Evolutionary conservation across 2,329 filamentous ascomycete species (phyloP).

Genomic region (Tolypocladium amazonense): DNA sequence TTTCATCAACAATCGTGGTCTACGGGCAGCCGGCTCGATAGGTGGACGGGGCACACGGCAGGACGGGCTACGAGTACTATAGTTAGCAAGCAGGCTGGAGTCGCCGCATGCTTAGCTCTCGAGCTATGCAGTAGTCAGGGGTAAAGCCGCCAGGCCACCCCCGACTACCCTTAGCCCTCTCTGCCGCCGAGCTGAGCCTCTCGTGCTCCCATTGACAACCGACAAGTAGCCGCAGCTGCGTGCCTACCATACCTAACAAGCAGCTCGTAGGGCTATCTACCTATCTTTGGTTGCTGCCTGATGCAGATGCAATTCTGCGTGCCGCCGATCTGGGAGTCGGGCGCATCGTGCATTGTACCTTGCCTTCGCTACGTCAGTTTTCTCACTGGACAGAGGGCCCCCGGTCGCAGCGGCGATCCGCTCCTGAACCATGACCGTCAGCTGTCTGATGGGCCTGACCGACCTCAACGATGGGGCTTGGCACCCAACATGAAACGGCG

Average conservation of each 20-base stretch:
- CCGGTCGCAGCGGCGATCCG: background rate
- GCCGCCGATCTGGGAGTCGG: background rate
- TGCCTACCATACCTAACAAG: background rate
- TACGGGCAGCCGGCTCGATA: background rate
- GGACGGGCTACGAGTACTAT: no score
- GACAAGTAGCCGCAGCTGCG: no score
- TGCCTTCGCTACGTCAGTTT: no score
- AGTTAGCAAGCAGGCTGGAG: background rate
- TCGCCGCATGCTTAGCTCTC: background rate
- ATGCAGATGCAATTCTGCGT: background rate
- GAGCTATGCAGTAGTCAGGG: background rate
- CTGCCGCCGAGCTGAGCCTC: background rate
- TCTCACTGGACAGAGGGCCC: background rate
- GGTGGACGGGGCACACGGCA: background rate
- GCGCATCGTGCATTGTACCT: background rate
- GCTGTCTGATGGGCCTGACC: background rate
- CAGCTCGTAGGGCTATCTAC: no score
- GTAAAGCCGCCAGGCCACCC: background rate
- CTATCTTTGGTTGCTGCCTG: background rate
- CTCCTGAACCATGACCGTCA: background rate
- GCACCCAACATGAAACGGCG: background rate
- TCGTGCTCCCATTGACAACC: no score
- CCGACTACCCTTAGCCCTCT: background rate
- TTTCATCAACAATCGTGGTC: background rate
- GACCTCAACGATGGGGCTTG: background rate